A percentile compares a stretch with the other conserved stretches of the same genome.
Evolutionary conservation across 805 yeast genomes (phyloP).

Genomic region (Naumovozyma dairenensis): DNA sequence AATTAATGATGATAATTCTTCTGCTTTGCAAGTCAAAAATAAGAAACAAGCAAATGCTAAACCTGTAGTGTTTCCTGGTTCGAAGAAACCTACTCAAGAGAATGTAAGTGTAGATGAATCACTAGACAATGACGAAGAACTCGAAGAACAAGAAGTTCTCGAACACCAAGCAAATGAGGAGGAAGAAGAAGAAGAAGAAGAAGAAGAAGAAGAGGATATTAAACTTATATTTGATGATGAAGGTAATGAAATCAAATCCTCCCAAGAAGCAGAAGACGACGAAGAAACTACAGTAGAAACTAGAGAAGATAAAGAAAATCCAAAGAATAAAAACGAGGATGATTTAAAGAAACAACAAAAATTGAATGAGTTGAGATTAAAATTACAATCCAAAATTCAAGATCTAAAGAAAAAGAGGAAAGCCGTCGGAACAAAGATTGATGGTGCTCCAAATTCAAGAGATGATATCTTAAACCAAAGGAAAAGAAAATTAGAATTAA

Average conservation of each 20-base stretch:
- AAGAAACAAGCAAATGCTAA: constrained; percentile 45
- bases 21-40: constrained; percentile 53
- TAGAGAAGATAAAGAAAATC: constrained; percentile 9
- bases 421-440: constrained; percentile 77
- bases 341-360: constrained; percentile 37
- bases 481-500: constrained; percentile 31
- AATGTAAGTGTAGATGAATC: constrained; percentile 7
- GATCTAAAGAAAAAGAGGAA: constrained; percentile 69
- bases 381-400: constrained; percentile 64
- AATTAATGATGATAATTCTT: constrained; percentile 37
- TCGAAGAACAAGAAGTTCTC: constrained; percentile 20
- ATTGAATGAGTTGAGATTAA: constrained; percentile 62
- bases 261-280: constrained; percentile 10
- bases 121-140: constrained; percentile 16
- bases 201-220: constrained; percentile 23
- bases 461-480: constrained; percentile 70
- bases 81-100: constrained; percentile 21
- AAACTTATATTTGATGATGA: constrained; percentile 61
- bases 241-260: constrained; percentile 38
- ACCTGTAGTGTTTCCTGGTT: constrained; percentile 33
- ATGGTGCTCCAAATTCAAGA: constrained; percentile 78
- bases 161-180: constrained; percentile 15
- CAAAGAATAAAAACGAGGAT: constrained; percentile 12
- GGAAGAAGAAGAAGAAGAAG: constrained; percentile 11
- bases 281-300: constrained; percentile 15